Conservation (phyloP, 805 yeast genomes). For the Starmerella davenportii region DNA sequence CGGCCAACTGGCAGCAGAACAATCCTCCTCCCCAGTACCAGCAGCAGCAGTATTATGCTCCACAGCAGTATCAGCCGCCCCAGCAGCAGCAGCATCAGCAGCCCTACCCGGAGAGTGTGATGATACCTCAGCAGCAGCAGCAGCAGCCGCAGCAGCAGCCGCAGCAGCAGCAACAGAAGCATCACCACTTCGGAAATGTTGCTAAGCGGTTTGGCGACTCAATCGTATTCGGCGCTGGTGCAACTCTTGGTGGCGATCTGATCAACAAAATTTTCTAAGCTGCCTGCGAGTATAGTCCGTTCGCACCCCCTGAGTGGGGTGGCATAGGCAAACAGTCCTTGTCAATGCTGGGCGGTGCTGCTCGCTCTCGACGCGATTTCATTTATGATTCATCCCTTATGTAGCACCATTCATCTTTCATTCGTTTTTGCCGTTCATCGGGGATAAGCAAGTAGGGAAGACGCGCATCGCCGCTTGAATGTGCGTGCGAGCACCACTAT, state of each 20-base stretch:
- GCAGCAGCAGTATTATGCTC: constrained; percentile 4
- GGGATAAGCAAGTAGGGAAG: too few species aligned
- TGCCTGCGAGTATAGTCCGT: too few species aligned
- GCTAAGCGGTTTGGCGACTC: constrained; percentile 78
- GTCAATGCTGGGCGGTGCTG: too few species aligned
- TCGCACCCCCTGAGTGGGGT: too few species aligned
- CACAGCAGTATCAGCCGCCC: constrained; percentile 9
- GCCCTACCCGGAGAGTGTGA: constrained; percentile 16
- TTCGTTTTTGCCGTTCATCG: too few species aligned
- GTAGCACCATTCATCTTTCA: too few species aligned
- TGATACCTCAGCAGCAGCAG: constrained; percentile 13
- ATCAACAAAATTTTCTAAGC: constrained; percentile 30
- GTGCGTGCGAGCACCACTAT: too few species aligned
- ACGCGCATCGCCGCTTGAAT: too few species aligned
- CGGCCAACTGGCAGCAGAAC: constrained; percentile 5
- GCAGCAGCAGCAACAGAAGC: constrained; percentile 8
- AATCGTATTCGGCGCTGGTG: constrained; percentile 94
- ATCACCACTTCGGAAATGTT: constrained; percentile 23
- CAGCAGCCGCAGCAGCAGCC: constrained; percentile 15
- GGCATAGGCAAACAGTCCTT: too few species aligned
- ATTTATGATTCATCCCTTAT: background rate
- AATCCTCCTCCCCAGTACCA: constrained; percentile 9
- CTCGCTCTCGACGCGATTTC: too few species aligned
- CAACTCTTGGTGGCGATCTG: constrained; percentile 71
- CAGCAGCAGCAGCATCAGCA: constrained; percentile 18